Percentiles rank a stretch among this genome's conserved stretches.
These are phyloP conservation scores for Apiotrichum domesticum DNA, from an alignment of 1,284 basidiomycete genomes.

Conservation along the genomic window DNA sequence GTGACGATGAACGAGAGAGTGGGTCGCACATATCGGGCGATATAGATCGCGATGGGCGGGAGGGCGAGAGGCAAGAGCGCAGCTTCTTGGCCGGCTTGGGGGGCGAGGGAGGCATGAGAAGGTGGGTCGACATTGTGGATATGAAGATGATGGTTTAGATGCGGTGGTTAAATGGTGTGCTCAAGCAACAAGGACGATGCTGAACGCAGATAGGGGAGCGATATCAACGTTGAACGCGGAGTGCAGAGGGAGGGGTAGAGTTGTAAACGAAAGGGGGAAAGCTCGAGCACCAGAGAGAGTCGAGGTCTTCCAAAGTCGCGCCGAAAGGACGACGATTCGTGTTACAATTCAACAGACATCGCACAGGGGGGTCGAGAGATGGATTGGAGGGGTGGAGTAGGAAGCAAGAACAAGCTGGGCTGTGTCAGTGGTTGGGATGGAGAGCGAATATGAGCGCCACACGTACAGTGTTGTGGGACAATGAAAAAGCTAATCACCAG, in stretches of 20 bases:
- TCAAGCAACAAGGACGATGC: not conserved
- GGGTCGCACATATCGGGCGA: not conserved
- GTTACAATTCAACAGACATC: not conserved
- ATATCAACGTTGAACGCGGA: not conserved
- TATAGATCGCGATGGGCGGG: constrained; percentile 1
- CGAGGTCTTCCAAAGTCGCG: not conserved
- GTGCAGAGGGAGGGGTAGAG: not conserved
- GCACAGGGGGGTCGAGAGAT: not conserved
- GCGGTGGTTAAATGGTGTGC: not conserved
- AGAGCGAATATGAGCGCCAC: not conserved
- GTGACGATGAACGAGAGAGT: constrained; percentile 6
- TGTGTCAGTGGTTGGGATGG: not conserved
- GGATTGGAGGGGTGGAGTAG: not conserved
- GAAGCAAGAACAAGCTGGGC: not conserved
- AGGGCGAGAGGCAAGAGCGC: constrained; percentile 40
- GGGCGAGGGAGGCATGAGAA: constrained; percentile 7
- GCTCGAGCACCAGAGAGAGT: not conserved
- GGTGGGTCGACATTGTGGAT: constrained; percentile 9
- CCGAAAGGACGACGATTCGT: not conserved
- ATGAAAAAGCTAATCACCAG: too few relatives aligned
- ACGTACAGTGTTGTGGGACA: too few relatives aligned
- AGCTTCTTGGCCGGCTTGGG: constrained; percentile 26
- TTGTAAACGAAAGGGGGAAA: not conserved
- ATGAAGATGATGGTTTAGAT: not conserved
- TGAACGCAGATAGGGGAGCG: not conserved